A percentile compares a stretch with the other conserved stretches of the same genome.
Conservation (phyloP, 176 grass and related monocot species). For the Avena sativa region DNA sequence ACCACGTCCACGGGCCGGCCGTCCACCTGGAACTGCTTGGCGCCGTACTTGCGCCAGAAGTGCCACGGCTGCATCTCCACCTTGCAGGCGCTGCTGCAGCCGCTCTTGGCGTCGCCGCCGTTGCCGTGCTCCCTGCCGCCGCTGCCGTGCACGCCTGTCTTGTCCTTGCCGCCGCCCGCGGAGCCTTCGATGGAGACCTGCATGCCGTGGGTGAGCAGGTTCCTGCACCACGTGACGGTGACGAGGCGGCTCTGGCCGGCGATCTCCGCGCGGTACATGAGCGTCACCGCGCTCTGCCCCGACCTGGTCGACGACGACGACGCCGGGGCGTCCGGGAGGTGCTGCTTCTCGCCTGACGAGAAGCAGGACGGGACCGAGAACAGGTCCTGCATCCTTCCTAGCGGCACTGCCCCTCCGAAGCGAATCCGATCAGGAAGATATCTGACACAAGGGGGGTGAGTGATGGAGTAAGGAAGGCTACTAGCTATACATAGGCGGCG, state of each 20-base stretch:
- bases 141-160: constrained; percentile 28
- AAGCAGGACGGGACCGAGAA: constrained; percentile 85
- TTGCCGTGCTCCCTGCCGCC: constrained; percentile 42
- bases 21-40: constrained; percentile 73
- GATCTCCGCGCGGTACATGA: constrained; percentile 68
- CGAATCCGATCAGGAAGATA: constrained; percentile 12
- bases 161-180: constrained; percentile 52
- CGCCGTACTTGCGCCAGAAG: constrained; percentile 86
- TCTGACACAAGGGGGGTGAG: neutral
- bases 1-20: constrained; percentile 68
- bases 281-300: constrained; percentile 59
- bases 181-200: constrained; percentile 76
- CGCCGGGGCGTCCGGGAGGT: constrained; percentile 44
- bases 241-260: constrained; percentile 62
- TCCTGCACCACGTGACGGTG: constrained; percentile 87
- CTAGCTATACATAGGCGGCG: constrained; percentile 53
- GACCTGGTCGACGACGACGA: constrained; percentile 44
- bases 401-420: neutral
- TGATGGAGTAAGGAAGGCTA: constrained; percentile 26
- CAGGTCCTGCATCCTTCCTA: constrained; percentile 69
- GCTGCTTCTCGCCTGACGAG: constrained; percentile 62
- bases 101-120: constrained; percentile 14
- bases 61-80: constrained; percentile 94
- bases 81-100: constrained; percentile 62
- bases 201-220: constrained; percentile 79